Conservation (phyloP, 805 yeast genomes). For the Kazachstania martiniae region DNA sequence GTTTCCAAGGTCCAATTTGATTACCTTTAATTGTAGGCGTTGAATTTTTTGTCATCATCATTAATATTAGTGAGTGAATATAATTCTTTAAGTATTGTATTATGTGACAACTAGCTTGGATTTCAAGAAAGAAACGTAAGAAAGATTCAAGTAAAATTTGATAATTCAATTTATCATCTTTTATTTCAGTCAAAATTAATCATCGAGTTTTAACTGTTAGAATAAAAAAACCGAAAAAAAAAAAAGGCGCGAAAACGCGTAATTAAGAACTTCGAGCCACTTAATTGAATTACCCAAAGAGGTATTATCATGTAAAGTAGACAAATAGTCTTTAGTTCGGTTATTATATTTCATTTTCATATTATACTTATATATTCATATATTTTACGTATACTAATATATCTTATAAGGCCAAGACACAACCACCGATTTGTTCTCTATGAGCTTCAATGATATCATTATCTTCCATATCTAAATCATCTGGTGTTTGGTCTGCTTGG, state of each 20-base stretch:
- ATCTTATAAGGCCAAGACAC: too few relatives aligned
- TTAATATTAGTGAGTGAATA: too few relatives aligned
- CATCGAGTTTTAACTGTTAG: not conserved
- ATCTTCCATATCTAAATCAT: constrained; percentile 84
- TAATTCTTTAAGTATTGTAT: too few relatives aligned
- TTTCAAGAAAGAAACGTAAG: too few relatives aligned
- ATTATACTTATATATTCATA: too few relatives aligned
- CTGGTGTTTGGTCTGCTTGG: constrained; percentile 83
- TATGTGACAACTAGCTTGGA: too few relatives aligned
- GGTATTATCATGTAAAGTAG: not conserved
- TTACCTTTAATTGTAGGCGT: constrained; percentile 29
- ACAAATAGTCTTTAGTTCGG: too few relatives aligned
- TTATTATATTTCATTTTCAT: too few relatives aligned
- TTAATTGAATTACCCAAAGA: not conserved
- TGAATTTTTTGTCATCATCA: constrained; percentile 5
- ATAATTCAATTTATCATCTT: not conserved
- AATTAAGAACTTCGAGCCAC: too few relatives aligned
- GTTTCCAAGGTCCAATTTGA: constrained; percentile 85
- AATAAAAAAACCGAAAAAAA: not conserved
- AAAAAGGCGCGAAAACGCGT: constrained; percentile 3
- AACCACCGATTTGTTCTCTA: constrained; percentile 79
- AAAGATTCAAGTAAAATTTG: too few relatives aligned
- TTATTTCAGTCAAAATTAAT: not conserved
- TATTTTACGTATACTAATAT: too few relatives aligned
- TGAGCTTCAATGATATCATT: constrained; percentile 96